phyloP scores from a whole-genome alignment of 2,329 filamentous ascomycete species.

The Atkinsonella hypoxylon region DNA sequence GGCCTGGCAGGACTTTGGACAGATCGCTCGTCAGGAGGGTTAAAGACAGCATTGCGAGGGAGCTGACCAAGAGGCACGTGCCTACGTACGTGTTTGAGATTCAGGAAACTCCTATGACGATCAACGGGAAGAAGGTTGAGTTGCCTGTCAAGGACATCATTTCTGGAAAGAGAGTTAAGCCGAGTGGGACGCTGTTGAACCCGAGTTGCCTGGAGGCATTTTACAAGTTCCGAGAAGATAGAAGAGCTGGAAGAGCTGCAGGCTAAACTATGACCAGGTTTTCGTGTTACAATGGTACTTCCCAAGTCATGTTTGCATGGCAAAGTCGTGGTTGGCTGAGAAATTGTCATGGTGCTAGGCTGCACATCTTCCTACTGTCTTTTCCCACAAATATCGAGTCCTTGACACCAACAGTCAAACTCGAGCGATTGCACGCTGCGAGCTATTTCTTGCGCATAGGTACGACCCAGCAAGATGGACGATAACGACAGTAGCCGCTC shows the following conservation, averaged over 20 bases:
- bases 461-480: too few relatives aligned
- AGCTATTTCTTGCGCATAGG: too few relatives aligned
- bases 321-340: too few relatives aligned
- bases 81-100: slow-evolving; percentile 71
- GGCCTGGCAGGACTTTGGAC: slow-evolving; percentile 43
- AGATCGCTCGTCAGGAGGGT: slow-evolving; percentile 42
- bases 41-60: slow-evolving; percentile 51
- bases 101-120: slow-evolving; percentile 68
- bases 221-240: slow-evolving; percentile 50
- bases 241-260: slow-evolving; percentile 18
- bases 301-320: too few relatives aligned
- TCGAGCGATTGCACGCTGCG: too few relatives aligned
- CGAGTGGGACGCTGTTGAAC: slow-evolving; percentile 66
- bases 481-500: too few relatives aligned
- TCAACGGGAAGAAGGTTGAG: slow-evolving; percentile 80
- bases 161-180: slow-evolving; percentile 59
- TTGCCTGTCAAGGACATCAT: slow-evolving; percentile 77
- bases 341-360: too few relatives aligned
- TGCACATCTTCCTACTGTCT: too few relatives aligned
- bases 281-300: neutral
- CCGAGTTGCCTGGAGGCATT: slow-evolving; percentile 66
- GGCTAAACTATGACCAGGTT: slow-evolving; percentile 20
- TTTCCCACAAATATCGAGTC: too few relatives aligned
- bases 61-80: slow-evolving; percentile 62
- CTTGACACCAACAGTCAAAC: too few relatives aligned